phyloP scores from a whole-genome alignment of 148 eudicot genomes.

The Bassia scoparia region DNA sequence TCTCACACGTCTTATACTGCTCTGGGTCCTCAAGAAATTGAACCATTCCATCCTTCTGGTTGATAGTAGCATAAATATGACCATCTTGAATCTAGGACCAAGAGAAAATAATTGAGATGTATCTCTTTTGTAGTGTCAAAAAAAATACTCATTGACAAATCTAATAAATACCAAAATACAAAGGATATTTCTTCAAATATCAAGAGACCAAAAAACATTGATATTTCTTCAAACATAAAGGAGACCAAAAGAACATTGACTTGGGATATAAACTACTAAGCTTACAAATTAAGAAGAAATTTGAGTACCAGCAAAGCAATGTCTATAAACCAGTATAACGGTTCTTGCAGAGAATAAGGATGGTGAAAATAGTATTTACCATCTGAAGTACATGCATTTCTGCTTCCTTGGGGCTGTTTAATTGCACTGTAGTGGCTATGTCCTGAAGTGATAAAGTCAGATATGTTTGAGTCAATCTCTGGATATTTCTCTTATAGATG shows the following conservation, averaged over 20 bases:
- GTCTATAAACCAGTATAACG: background rate
- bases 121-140: background rate
- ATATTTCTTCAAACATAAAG: no score
- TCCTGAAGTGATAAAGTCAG: slow-evolving; percentile 89
- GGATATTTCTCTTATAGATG: slow-evolving; percentile 80
- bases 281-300: background rate
- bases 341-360: background rate
- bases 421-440: slow-evolving; percentile 72
- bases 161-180: no score
- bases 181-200: no score
- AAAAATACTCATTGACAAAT: background rate
- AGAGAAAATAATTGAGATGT: background rate
- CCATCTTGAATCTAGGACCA: slow-evolving; percentile 72
- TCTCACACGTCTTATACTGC: slow-evolving; percentile 86
- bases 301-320: background rate
- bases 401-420: slow-evolving; percentile 75
- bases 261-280: background rate
- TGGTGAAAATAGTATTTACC: slow-evolving; percentile 37
- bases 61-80: slow-evolving; percentile 77
- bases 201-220: no score
- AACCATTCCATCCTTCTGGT: slow-evolving; percentile 99
- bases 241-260: no score
- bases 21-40: slow-evolving; percentile 94
- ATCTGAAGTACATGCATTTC: slow-evolving; percentile 96
- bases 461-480: slow-evolving; percentile 92